Evolutionary conservation across 805 yeast genomes (phyloP).

Genomic region (Zygoascus biomembranicola): DNA sequence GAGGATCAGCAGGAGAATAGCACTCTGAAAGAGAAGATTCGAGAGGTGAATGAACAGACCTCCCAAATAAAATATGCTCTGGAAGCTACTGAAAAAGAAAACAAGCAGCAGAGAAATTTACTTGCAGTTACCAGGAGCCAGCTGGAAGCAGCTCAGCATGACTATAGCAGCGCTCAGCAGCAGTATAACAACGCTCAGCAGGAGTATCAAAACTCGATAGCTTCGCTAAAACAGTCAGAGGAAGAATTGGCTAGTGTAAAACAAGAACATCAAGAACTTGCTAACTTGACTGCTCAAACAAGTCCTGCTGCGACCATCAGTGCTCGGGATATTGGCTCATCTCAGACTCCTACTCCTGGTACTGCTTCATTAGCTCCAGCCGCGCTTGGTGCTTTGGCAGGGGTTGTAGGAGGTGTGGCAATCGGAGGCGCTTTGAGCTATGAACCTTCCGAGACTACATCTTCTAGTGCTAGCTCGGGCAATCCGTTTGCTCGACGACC

Average conservation of each 20-base stretch:
- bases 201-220: neutral
- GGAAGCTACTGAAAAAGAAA: constrained; percentile 43
- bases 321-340: neutral
- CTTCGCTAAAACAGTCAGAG: constrained; percentile 31
- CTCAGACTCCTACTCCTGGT: constrained; percentile 2
- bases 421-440: constrained; percentile 9
- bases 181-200: constrained; percentile 16
- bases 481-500: constrained; percentile 10
- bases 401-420: constrained; percentile 23
- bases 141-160: constrained; percentile 52
- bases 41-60: constrained; percentile 57
- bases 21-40: constrained; percentile 58
- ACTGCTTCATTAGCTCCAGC: constrained; percentile 15
- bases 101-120: constrained; percentile 54
- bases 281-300: neutral
- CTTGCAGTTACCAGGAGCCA: constrained; percentile 63
- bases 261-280: constrained; percentile 22
- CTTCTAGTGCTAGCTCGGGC: constrained; percentile 7
- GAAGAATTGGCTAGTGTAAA: constrained; percentile 34
- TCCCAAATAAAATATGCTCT: constrained; percentile 50
- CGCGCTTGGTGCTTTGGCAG: constrained; percentile 16
- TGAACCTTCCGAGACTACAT: neutral
- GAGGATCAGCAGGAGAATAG: constrained; percentile 62
- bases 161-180: constrained; percentile 16
- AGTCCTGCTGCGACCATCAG: neutral